Base-by-base conservation (phyloP, 2,329 filamentous ascomycete species). In the Dactylellina leptospora region DNA sequence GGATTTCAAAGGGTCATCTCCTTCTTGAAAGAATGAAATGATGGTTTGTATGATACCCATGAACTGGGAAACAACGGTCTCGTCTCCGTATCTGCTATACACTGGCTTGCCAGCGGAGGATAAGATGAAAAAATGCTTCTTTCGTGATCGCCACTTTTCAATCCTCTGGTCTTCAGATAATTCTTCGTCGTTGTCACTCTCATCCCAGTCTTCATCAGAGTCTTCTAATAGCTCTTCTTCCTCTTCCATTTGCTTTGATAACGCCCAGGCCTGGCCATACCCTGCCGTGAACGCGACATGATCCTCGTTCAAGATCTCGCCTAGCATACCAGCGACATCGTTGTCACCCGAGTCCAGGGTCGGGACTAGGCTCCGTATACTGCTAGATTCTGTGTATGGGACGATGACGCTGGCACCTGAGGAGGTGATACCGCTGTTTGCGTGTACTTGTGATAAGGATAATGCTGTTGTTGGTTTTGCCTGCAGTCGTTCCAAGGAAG, bases 51-150 rank as follows among this genome's bases (percentile, higher is more conserved):
- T 89, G 16, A 99, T 89, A 40, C 95, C 95, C 79, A 97, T 93
- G 76, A 95, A 97, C 54, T 90, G 90, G 76, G 96, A 96, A 78
- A 97, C 92, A 44, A 97, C 83, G 60, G 89, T 88, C 75, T 96
- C 85, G 76, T 97, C 92, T 40, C 96, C 95, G 78, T 99, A 93
- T 51, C 96, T 87, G 77, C 92, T 97, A 84, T 93, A 99, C 51
- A 99, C 96, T 9, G 95, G 96, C 79, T 99, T 99, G 18, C 95
- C 95, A 8, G 96, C 93, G 11, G 92, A 93, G 1, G 95, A 97
- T 1, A 99, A 83, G 77, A 99, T 96, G 81, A 99, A 87, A 80
- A 96, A 99, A 80, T 99, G 95, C 80, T 99, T 99, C 74, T 93
- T 84, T 81, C 97, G 97, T 36, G 90, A 87, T 78, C 92, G 95